Evolutionary conservation across 2,329 filamentous ascomycete species (phyloP), one percentile per base, ranked within the genome.

Genomic region (Aureobasidium uvarum): DNA sequence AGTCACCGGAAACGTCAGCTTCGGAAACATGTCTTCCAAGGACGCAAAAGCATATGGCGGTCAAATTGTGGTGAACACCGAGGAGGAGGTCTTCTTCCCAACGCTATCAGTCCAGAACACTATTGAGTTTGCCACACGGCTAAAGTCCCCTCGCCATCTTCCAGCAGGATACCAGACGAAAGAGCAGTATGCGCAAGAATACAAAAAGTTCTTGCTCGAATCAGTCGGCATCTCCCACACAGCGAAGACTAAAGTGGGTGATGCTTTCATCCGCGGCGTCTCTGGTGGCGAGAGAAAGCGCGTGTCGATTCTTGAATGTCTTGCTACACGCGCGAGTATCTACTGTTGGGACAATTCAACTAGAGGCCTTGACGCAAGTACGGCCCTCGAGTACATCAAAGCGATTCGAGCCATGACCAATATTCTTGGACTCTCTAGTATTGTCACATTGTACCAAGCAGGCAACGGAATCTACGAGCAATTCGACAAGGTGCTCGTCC

Each of bases 151-250:
- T 7, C 87, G 89, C 16, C 92, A 93, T 76, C 83, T 91, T 54
- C 90, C 91, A 0, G 85, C 83, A 4, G 91, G 90, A 28, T 41
- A 1, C 16, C 10, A 28, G 23, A 28, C 36, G 3, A 2, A 11
- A 11, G 23, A 43, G 13, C 86, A 89, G 18, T 94, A 94, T 80
- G 93, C 93, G 79, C 83, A 89, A 56, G 86, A 87, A 70, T n/a
- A 96, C 66, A 80, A 93, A 67, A 83, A 86, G n/a, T 85, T 89
- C 72, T 81, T 96, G 66, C 81, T 96, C 62, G 91, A 91, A 73
- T 95, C 96, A 90, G 96, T 96, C 81, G 95, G 94, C 74, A 96
- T 96, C 63, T 89, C 92, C 75, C 92, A 96, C 76, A 96, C 92
- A 0, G 84, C 86, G 63, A 85, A 93, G 74, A 97, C 93, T 0